Evolutionary conservation across 1,284 basidiomycete genomes (phyloP).

Genomic region (Golubevia sp.): DNA sequence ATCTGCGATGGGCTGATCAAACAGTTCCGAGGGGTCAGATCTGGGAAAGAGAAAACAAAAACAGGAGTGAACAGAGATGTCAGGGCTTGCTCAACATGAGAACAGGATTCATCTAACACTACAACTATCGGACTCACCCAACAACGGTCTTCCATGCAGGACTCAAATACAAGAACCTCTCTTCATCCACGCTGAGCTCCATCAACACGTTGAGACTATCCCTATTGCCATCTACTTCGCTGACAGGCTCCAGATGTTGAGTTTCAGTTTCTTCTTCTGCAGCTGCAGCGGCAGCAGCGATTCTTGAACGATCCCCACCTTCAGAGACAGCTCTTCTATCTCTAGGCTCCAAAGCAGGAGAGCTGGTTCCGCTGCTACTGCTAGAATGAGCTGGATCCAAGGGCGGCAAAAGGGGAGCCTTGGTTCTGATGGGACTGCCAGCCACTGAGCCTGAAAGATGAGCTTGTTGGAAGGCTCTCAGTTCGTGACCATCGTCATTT

Average conservation of each 20-base stretch:
- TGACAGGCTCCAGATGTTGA: conserved; percentile 80
- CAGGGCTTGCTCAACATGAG: too few relatives aligned
- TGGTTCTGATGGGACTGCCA: too few relatives aligned
- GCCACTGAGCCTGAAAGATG: too few relatives aligned
- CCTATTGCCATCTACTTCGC: conserved; percentile 66
- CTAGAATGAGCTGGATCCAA: too few relatives aligned
- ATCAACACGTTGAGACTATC: conserved; percentile 68
- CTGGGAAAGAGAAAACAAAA: not conserved
- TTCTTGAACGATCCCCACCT: conserved; percentile 9
- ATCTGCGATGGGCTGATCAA: conserved; percentile 79
- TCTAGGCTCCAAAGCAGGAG: conserved; percentile 29
- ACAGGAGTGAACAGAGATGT: conserved; percentile 7
- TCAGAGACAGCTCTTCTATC: conserved; percentile 11
- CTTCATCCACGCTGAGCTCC: conserved; percentile 90
- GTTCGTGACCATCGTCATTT: too few relatives aligned
- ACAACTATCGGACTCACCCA: conserved; percentile 70
- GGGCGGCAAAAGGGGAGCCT: too few relatives aligned
- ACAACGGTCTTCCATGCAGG: conserved; percentile 90
- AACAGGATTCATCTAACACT: conserved; percentile 1
- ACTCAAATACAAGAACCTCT: conserved; percentile 85
- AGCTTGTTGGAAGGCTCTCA: too few relatives aligned
- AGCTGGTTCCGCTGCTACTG: conserved; percentile 28
- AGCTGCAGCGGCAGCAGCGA: not conserved
- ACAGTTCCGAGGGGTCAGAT: conserved; percentile 76
- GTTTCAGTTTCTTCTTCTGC: conserved; percentile 65